Base-by-base conservation (phyloP, 2,329 filamentous ascomycete genomes). In the Acrocalymma vagum region DNA sequence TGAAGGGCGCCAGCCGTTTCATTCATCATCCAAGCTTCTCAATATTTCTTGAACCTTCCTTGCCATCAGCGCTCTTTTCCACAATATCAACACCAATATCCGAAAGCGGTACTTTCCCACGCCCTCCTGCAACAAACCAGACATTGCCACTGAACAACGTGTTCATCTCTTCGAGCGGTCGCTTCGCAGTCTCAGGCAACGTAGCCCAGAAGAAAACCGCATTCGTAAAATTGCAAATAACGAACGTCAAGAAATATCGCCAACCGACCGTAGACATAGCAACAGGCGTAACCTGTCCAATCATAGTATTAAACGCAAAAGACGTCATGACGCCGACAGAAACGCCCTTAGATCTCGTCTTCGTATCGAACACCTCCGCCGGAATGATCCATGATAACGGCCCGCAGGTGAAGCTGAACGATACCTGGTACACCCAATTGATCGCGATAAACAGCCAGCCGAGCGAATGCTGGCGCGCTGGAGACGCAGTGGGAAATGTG, bases 351-450 rank as follows among this genome's bases (percentile, higher is more conserved):
- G 81, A 76, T 15, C 87, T 78, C 1, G 86, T 90, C 40, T 82
- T 79, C 4, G 84, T 90, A 65, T 90, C 86, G 69, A 90, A 90
- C 31, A 88, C 84, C 62, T 88, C 85, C 33, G 85, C 82, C 0
- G 79, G 80, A 40, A 83, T 81, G 45, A 78, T 78, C 76, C 77
- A 81, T 16, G 78, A 75, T 1, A 89, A 69, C 0, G 86, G 85
- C 11, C 86, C 86, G 43, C 83, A 87, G 3, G 84, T 86, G 28
- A 78, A 77, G 3, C 78, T 84, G 75, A 88, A 90, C 23, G 78
- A 84, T 70, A 90, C 86, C 70, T 90, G 90, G 75, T 88, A 90
- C 2, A 88, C 65, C 87, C 87, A 90, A 1, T 86, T 90, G 55
- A 80, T 77, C 62, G 83, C 79, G 45, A 90, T 90, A 67, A 90